Evolutionary conservation across 2,329 filamentous ascomycete species (phyloP).

Genomic region (Rhexocercosporidium sp.): DNA sequence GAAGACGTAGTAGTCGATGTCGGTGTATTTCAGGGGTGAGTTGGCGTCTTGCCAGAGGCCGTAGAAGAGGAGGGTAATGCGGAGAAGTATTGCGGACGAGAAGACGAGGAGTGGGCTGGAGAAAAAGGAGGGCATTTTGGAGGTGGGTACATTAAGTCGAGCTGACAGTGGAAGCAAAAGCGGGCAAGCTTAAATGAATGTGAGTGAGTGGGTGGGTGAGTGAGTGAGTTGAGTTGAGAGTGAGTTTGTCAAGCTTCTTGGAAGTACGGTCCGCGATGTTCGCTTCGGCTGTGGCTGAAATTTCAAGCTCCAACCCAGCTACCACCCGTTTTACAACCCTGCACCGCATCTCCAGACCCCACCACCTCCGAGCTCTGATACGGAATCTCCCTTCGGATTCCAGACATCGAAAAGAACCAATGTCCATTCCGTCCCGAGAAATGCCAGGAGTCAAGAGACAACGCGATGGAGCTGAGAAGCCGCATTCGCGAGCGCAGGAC

Average conservation of each 20-base stretch:
- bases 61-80: slow-evolving; percentile 78
- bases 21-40: slow-evolving; percentile 94
- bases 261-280: background rate
- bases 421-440: slow-evolving; percentile 22
- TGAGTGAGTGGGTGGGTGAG: background rate
- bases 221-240: background rate
- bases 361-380: slow-evolving; percentile 5
- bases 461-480: slow-evolving; percentile 52
- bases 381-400: slow-evolving; percentile 7
- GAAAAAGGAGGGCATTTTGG: slow-evolving; percentile 35
- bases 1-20: slow-evolving; percentile 99
- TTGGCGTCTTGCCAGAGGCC: slow-evolving; percentile 91
- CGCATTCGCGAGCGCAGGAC: too few species aligned
- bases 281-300: slow-evolving; percentile 20
- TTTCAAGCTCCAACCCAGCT: slow-evolving; percentile 10
- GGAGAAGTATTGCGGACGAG: slow-evolving; percentile 65
- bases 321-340: slow-evolving; percentile 1
- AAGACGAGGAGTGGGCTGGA: slow-evolving; percentile 56
- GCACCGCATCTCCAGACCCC: slow-evolving; percentile 3
- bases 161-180: background rate
- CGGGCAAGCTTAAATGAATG: background rate
- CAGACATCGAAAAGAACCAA: background rate
- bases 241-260: background rate
- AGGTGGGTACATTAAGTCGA: background rate
- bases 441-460: slow-evolving; percentile 57